Evolutionary conservation across 805 yeast species (phyloP).

Genomic region (Metschnikowia shivogae): DNA sequence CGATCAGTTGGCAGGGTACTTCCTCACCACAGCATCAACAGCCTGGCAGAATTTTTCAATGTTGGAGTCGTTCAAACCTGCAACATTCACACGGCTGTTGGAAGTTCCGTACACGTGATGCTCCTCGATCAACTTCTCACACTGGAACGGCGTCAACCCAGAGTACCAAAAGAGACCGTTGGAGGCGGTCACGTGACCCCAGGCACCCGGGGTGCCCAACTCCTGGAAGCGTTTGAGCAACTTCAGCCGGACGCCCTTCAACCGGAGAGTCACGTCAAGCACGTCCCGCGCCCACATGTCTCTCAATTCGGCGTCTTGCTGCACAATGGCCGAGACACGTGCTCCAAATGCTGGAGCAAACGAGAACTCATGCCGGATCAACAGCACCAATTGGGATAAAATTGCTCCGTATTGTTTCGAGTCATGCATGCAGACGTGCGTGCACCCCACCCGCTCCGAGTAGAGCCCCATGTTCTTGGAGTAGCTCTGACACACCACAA

Average conservation of each 20-base stretch:
- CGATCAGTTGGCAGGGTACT: constrained; percentile 9
- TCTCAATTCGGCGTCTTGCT: constrained; percentile 21
- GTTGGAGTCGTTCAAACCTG: constrained; percentile 40
- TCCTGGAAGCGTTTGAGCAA: constrained; percentile 27
- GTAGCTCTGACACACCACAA: constrained; percentile 32
- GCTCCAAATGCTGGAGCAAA: constrained; percentile 48
- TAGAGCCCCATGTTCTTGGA: constrained; percentile 42
- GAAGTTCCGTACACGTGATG: constrained; percentile 37
- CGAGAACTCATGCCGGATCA: constrained; percentile 40
- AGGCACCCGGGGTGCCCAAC: constrained; percentile 41
- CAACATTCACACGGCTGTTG: constrained; percentile 43
- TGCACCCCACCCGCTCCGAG: constrained; percentile 37
- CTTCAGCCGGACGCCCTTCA: constrained; percentile 28
- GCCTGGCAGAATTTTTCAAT: constrained; percentile 35
- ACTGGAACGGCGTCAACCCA: constrained; percentile 35
- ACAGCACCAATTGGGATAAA: constrained; percentile 26
- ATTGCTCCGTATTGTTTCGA: constrained; percentile 12
- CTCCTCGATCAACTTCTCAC: constrained; percentile 26
- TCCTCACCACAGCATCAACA: constrained; percentile 35
- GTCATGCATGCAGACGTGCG: constrained; percentile 24
- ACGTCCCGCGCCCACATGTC: constrained; percentile 37
- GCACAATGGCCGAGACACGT: constrained; percentile 33
- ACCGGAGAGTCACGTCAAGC: constrained; percentile 25
- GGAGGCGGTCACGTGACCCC: constrained; percentile 35
- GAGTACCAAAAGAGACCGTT: constrained; percentile 45